These are phyloP conservation scores for Suillus variegatus DNA, from an alignment of 768 basidiomycete genomes.

Conservation along the genomic window DNA sequence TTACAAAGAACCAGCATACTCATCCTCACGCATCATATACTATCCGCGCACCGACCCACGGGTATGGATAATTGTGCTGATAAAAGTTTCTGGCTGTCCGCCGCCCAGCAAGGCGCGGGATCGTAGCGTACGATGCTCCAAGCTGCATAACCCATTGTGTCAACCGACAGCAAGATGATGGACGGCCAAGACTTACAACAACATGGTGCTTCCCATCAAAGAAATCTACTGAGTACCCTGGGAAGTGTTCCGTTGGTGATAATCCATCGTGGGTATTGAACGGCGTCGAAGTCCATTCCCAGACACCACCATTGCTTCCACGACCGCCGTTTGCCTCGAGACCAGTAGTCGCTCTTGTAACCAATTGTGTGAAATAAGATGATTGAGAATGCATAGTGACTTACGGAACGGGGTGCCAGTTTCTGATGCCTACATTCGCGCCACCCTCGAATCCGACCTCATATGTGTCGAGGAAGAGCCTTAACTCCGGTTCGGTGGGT, in stretches of 20 bases:
- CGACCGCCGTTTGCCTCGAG: conserved; percentile 43
- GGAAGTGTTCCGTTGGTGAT: conserved; percentile 75
- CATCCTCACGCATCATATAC: conserved; percentile 50
- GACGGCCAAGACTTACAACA: conserved; percentile 51
- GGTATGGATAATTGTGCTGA: conserved; percentile 84
- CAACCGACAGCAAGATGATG: conserved; percentile 3
- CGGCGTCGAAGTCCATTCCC: conserved; percentile 89
- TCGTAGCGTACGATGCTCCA: conserved; percentile 85
- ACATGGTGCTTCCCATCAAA: conserved; percentile 84
- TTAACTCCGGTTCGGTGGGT: conserved; percentile 80
- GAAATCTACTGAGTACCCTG: conserved; percentile 87
- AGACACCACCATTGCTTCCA: conserved; percentile 88
- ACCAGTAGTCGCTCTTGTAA: conserved; percentile 62
- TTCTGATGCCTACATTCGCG: conserved; percentile 76
- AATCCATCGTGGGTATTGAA: conserved; percentile 70
- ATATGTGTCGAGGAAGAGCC: conserved; percentile 71
- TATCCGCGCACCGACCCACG: conserved; percentile 63
- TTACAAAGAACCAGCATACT: background rate
- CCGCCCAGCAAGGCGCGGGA: conserved; percentile 73
- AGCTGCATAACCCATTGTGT: conserved; percentile 44
- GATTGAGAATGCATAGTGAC: conserved; percentile 27
- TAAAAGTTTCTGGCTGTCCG: conserved; percentile 84
- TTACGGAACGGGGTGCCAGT: conserved; percentile 87
- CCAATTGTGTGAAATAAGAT: background rate
- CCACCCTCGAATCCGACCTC: conserved; percentile 66